Conservation (phyloP, 768 basidiomycete species). For the Tubosaeta brunneosetosa region DNA sequence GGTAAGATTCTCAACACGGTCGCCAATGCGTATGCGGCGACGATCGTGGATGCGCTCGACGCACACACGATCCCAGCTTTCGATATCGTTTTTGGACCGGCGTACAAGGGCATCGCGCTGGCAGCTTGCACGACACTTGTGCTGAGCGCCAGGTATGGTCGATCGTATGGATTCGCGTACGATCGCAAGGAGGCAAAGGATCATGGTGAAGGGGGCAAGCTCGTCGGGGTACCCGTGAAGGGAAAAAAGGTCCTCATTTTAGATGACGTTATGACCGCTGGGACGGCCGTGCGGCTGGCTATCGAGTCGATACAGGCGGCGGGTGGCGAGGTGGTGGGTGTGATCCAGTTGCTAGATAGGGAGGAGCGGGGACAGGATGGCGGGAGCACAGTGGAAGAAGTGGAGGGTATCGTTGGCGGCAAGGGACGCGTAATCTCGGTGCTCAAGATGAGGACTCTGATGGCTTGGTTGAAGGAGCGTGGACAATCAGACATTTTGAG, state of each 20-base stretch:
- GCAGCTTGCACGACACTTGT: constrained; percentile 80
- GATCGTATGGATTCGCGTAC: constrained; percentile 78
- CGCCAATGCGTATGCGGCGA: constrained; percentile 77
- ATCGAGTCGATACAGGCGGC: constrained; percentile 64
- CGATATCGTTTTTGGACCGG: constrained; percentile 92
- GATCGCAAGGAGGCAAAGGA: constrained; percentile 95
- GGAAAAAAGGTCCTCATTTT: constrained; percentile 83
- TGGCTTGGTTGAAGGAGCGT: constrained; percentile 73
- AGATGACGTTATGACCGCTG: constrained; percentile 95
- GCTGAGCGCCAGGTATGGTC: constrained; percentile 59
- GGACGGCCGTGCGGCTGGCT: constrained; percentile 82
- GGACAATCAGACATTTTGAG: constrained; percentile 59
- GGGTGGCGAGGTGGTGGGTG: constrained; percentile 83
- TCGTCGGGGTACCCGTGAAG: constrained; percentile 82
- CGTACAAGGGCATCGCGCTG: constrained; percentile 95
- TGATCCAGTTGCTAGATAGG: constrained; percentile 79
- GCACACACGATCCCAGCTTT: constrained; percentile 39
- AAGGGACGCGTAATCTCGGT: constrained; percentile 69
- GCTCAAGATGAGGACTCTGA: constrained; percentile 79
- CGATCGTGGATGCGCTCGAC: constrained; percentile 53
- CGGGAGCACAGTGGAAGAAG: constrained; percentile 76
- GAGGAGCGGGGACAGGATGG: constrained; percentile 41
- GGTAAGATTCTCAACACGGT: constrained; percentile 76
- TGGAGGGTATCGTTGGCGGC: constrained; percentile 69
- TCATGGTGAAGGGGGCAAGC: constrained; percentile 90